Evolutionary conservation across 2,329 filamentous ascomycete species (phyloP).

Genomic region (Ramularia collo-cygni): DNA sequence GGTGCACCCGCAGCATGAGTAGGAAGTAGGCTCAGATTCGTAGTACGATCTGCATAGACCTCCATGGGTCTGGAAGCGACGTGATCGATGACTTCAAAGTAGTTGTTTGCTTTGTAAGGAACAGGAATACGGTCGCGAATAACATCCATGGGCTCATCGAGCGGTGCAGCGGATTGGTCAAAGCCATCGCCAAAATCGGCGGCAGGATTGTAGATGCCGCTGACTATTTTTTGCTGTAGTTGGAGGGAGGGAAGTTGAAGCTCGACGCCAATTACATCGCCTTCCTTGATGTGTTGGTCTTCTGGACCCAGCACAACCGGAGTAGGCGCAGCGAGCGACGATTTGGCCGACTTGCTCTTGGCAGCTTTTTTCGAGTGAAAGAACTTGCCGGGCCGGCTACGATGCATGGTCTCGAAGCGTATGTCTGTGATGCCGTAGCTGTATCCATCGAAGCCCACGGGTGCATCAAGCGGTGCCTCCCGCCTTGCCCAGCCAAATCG

Average conservation of each 20-base stretch:
- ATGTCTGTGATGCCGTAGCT: slow-evolving; percentile 91
- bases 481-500: slow-evolving; percentile 80
- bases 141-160: slow-evolving; percentile 60
- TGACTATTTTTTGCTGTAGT: slow-evolving; percentile 80
- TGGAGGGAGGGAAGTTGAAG: slow-evolving; percentile 81
- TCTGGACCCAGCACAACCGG: slow-evolving; percentile 25
- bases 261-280: slow-evolving; percentile 89
- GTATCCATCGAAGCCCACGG: slow-evolving; percentile 83
- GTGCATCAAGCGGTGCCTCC: slow-evolving; percentile 74
- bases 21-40: slow-evolving; percentile 56
- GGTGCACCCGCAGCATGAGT: slow-evolving; percentile 36
- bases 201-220: slow-evolving; percentile 79
- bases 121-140: slow-evolving; percentile 94
- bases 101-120: slow-evolving; percentile 85
- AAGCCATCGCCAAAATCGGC: slow-evolving; percentile 60
- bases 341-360: slow-evolving; percentile 31
- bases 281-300: slow-evolving; percentile 73
- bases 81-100: slow-evolving; percentile 90
- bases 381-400: slow-evolving; percentile 88
- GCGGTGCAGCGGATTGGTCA: slow-evolving; percentile 30
- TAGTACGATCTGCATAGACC: slow-evolving; percentile 46
- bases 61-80: slow-evolving; percentile 83
- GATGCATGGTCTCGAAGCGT: slow-evolving; percentile 83
- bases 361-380: slow-evolving; percentile 39
- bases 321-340: slow-evolving; percentile 47